A percentile compares a stretch with the other conserved stretches of the same genome.
These are phyloP conservation scores for Starmerella bacillaris DNA, from an alignment of 805 yeast species.

Conservation along the genomic window DNA sequence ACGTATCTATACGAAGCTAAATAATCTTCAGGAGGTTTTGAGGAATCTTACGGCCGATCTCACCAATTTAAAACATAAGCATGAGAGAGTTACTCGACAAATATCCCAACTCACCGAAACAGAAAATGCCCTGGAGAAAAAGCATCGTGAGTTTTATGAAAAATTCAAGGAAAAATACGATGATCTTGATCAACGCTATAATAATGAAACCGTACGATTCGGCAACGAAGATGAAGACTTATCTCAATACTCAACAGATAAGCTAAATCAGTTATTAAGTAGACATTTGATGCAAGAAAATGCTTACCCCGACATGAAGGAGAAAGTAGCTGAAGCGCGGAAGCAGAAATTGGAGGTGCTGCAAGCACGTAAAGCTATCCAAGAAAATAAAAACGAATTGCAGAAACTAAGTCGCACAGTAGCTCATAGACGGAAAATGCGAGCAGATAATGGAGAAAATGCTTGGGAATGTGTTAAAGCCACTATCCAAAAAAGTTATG, in stretches of 20 bases:
- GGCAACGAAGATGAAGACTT: no score
- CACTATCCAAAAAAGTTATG: slow-evolving; percentile 3
- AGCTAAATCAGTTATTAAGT: background rate
- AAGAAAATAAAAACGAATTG: slow-evolving; percentile 1
- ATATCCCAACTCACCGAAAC: no score
- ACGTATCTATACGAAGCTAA: no score
- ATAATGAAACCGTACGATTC: no score
- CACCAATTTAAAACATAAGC: no score
- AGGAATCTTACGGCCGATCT: no score
- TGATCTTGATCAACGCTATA: no score
- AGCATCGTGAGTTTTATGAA: no score
- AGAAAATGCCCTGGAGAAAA: no score
- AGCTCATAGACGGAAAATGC: background rate
- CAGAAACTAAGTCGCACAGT: background rate
- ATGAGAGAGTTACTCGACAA: no score
- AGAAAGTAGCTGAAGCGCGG: background rate
- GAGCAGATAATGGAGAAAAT: slow-evolving; percentile 5
- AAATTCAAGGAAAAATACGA: no score
- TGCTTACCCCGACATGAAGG: background rate
- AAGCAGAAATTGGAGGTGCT: background rate
- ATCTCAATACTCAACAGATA: background rate
- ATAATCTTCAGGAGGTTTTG: no score
- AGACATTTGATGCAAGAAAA: background rate
- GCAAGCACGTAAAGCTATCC: background rate
- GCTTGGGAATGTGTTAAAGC: slow-evolving; percentile 8